Evolutionary conservation across 768 basidiomycete species (phyloP), one percentile per base, ranked within the genome.

Genomic region (Rhodosporidiobolus odoratus): DNA sequence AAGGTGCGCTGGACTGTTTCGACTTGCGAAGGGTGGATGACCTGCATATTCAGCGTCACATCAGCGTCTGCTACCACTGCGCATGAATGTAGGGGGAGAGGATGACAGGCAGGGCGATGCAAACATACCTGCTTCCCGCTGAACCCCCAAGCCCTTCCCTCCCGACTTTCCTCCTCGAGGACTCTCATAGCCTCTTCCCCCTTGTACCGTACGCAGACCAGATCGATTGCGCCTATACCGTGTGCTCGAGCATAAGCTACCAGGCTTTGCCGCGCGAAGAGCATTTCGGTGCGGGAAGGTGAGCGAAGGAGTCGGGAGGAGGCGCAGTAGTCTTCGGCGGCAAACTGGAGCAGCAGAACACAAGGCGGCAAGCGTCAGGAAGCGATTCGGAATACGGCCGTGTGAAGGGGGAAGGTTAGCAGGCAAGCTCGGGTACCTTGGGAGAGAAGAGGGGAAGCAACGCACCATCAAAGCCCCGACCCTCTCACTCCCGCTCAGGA

Each of bases 261-360:
- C 56, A 95, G 85, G 66, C 87, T 85, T 2, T 91, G 92, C 19
- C 94, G 87, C 13, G 92, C 88, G 74, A 86, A 92, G 10, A 93
- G 83, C 45, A 97, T 81, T 78, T 96, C 94, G 50, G 82, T 82
- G 37, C 90, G 85, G 13, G 89, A 87, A 10, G 82, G 75, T 10
- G 93, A 88, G 35, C 94, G 86, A 41, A 88, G 84, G 62, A 96
- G 87, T 9, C 86, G 86, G 4, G 92, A 89, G 77, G 92, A 89
- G 1, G 93, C 92, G 76, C 94, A 96, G 79, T 91, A 95, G 76
- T 97, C 93, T 81, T 97, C 93, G 30, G 92, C 91, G 4, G 91
- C 93, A 78, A 96, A 97, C 93, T 95, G 74, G 61, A 25, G n/a
- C n/a, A n/a, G n/a, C n/a, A n/a, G 50, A n/a, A n/a, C n/a, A n/a